Conservation (phyloP, 208 protist species). For the Acanthamoeba lenticulata region DNA sequence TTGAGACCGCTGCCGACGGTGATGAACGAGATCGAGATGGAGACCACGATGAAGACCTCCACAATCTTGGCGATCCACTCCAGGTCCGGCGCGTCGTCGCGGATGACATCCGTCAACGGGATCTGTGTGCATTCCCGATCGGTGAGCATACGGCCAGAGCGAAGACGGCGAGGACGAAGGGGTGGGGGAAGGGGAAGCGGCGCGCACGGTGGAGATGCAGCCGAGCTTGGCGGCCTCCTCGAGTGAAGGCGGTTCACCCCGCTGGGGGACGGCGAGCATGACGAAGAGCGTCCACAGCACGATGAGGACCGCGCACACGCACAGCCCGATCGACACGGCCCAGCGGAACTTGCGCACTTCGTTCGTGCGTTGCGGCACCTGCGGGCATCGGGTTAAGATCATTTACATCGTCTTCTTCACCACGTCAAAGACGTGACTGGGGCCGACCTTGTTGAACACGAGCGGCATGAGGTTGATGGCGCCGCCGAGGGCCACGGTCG, state of each 20-base stretch:
- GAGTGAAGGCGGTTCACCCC: conserved; percentile 12
- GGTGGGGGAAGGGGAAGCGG: not conserved
- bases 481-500: conserved; percentile 82
- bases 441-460: conserved; percentile 72
- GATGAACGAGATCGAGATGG: conserved; percentile 82
- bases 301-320: conserved; percentile 79
- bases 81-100: conserved; percentile 73
- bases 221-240: conserved; percentile 16
- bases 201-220: conserved; percentile 72
- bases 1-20: conserved; percentile 82
- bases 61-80: conserved; percentile 76
- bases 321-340: conserved; percentile 44
- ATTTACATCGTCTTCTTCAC: too few relatives aligned
- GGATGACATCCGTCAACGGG: conserved; percentile 81
- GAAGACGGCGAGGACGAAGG: not conserved
- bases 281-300: conserved; percentile 82
- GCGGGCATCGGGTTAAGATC: too few relatives aligned
- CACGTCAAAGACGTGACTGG: too few relatives aligned
- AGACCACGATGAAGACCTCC: conserved; percentile 81
- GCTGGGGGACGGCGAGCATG: conserved; percentile 81
- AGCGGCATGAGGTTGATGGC: conserved; percentile 76
- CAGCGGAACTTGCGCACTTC: conserved; percentile 68
- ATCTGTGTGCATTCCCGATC: conserved; percentile 29
- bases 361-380: not conserved
- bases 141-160: not conserved